Conservation (phyloP, 2,329 filamentous ascomycete species). For the Penicillium sp. region DNA sequence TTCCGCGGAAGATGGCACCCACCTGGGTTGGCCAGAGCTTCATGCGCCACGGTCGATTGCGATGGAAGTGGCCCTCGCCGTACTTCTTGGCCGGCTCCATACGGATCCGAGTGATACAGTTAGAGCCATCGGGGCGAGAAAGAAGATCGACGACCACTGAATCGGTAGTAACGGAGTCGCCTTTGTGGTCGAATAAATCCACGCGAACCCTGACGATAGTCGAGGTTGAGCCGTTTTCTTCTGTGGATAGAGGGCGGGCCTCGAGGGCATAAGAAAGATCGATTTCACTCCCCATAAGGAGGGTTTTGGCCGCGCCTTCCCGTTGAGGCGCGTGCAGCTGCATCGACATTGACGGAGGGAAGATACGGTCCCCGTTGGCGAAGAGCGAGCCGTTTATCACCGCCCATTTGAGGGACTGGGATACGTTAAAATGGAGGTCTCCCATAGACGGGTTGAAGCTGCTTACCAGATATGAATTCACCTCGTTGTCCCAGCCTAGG, state of each 20-base stretch:
- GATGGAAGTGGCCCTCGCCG: not conserved
- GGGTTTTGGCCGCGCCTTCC: conserved; percentile 6
- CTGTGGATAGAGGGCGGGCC: conserved; percentile 20
- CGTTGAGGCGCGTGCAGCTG: conserved; percentile 26
- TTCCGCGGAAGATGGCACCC: not conserved
- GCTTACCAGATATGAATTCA: conserved; percentile 18
- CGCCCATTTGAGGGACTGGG: conserved; percentile 30
- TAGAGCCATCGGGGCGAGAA: conserved; percentile 21
- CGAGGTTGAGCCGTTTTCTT: conserved; percentile 8
- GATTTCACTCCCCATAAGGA: conserved; percentile 10
- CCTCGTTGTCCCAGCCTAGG: not conserved
- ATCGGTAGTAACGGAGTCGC: conserved; percentile 26
- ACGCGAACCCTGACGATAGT: conserved; percentile 24
- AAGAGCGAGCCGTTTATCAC: conserved; percentile 27
- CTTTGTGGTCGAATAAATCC: conserved; percentile 24
- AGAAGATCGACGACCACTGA: conserved; percentile 31
- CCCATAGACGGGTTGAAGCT: not conserved
- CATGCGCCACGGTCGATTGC: conserved; percentile 18
- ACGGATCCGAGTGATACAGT: conserved; percentile 29
- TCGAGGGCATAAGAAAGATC: conserved; percentile 26
- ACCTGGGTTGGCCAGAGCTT: conserved; percentile 22
- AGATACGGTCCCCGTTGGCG: conserved; percentile 30
- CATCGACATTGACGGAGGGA: conserved; percentile 29
- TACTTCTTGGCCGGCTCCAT: conserved; percentile 18
- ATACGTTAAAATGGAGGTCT: conserved; percentile 2